These are phyloP conservation scores for Xanthoconium stramineum DNA, from an alignment of 768 basidiomycete species.

Conservation along the genomic window DNA sequence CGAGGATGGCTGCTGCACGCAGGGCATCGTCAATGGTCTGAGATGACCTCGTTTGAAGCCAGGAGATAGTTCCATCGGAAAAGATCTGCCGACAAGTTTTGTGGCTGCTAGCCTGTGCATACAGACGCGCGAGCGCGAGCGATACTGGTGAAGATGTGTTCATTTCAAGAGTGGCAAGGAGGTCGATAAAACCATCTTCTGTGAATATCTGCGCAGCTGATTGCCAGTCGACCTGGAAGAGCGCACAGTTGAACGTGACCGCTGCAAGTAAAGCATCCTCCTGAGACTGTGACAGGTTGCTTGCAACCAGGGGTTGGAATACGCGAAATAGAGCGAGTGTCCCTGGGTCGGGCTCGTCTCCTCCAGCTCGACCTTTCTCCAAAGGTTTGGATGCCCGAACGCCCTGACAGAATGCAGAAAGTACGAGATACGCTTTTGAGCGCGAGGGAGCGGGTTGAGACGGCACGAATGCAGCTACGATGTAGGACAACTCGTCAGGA, in stretches of 20 bases:
- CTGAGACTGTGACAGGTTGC: conserved; percentile 52
- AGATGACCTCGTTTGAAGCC: conserved; percentile 63
- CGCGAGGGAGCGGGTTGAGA: conserved; percentile 42
- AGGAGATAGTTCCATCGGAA: conserved; percentile 51
- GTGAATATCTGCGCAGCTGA: conserved; percentile 63
- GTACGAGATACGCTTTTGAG: conserved; percentile 67
- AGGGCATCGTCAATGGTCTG: conserved; percentile 44
- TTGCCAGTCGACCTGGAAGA: conserved; percentile 80
- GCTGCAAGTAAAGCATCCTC: conserved; percentile 52
- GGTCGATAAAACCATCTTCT: conserved; percentile 59
- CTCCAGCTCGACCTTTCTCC: conserved; percentile 33
- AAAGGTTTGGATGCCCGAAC: conserved; percentile 39
- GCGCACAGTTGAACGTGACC: conserved; percentile 66
- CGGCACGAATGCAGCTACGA: conserved; percentile 53
- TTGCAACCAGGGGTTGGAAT: conserved; percentile 49
- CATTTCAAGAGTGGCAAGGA: conserved; percentile 65
- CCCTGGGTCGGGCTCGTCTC: conserved; percentile 41
- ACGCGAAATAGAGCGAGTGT: conserved; percentile 48
- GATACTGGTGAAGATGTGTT: conserved; percentile 46
- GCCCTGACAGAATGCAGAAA: conserved; percentile 67
- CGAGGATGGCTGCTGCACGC: conserved; percentile 64
- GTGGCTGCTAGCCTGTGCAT: conserved; percentile 74
- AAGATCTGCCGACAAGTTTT: conserved; percentile 67
- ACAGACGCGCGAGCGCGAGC: conserved; percentile 64
- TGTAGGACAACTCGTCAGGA: conserved; percentile 53